Conservation (phyloP, 805 yeast species). For the Saturnispora saitoi region DNA sequence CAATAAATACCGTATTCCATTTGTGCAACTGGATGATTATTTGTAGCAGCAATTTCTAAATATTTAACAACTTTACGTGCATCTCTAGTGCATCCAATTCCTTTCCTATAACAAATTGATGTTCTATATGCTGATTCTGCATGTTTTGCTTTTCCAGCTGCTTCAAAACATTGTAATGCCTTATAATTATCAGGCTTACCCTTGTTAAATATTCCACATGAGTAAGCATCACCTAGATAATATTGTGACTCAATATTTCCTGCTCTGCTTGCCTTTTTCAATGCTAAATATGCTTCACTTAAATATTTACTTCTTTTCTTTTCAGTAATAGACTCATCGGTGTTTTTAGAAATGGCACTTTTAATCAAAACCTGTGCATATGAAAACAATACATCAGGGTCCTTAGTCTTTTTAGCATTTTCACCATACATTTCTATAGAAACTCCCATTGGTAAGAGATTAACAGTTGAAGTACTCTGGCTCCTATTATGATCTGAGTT, state of each 20-base stretch:
- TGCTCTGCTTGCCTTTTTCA: slow-evolving; percentile 25
- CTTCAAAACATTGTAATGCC: slow-evolving; percentile 67
- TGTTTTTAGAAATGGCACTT: slow-evolving; percentile 16
- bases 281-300: slow-evolving; percentile 66
- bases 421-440: slow-evolving; percentile 82
- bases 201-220: slow-evolving; percentile 59
- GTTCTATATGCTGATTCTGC: slow-evolving; percentile 87
- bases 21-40: slow-evolving; percentile 96
- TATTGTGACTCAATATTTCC: slow-evolving; percentile 81
- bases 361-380: slow-evolving; percentile 74
- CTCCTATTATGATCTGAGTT: background rate
- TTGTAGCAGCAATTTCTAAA: slow-evolving; percentile 77
- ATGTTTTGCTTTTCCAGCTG: slow-evolving; percentile 92
- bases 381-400: slow-evolving; percentile 79
- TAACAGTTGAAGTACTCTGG: background rate
- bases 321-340: slow-evolving; percentile 11
- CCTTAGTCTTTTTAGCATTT: slow-evolving; percentile 77
- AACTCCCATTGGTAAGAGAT: slow-evolving; percentile 36
- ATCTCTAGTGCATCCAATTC: slow-evolving; percentile 85
- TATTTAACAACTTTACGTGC: slow-evolving; percentile 79
- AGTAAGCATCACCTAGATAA: slow-evolving; percentile 79
- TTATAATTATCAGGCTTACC: slow-evolving; percentile 73
- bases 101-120: slow-evolving; percentile 87
- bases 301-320: slow-evolving; percentile 47
- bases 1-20: slow-evolving; percentile 83